These are phyloP conservation scores for Talaromyces adpressus DNA, from an alignment of 495 filamentous ascomycete genomes.

Conservation along the genomic window DNA sequence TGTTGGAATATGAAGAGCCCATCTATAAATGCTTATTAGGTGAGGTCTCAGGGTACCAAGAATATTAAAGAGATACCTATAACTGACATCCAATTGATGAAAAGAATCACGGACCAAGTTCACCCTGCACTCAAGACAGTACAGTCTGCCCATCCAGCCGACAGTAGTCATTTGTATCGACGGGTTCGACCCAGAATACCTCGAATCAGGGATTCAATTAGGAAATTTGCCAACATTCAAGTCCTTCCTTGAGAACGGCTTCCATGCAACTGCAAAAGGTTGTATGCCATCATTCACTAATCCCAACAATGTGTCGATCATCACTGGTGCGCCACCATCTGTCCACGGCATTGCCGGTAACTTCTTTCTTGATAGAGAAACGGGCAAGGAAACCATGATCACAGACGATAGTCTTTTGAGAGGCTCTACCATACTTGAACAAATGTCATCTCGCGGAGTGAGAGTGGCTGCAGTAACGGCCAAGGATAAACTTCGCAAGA, in stretches of 20 bases:
- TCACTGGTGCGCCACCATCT: slow-evolving; percentile 23
- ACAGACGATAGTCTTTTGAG: slow-evolving; percentile 22
- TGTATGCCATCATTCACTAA: slow-evolving; percentile 34
- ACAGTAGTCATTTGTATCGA: slow-evolving; percentile 31
- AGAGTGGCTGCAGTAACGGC: slow-evolving; percentile 31
- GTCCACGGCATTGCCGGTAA: slow-evolving; percentile 30
- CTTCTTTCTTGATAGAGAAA: slow-evolving; percentile 27
- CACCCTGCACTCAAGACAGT: slow-evolving; percentile 16
- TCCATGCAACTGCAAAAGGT: slow-evolving; percentile 23
- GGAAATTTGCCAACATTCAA: slow-evolving; percentile 23
- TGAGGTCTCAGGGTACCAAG: slow-evolving; percentile 5
- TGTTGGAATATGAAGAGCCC: slow-evolving; percentile 18
- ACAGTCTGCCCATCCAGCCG: slow-evolving; percentile 16
- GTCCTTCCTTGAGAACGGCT: slow-evolving; percentile 19
- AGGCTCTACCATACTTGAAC: slow-evolving; percentile 27
- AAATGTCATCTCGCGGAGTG: slow-evolving; percentile 24
- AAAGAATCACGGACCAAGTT: slow-evolving; percentile 15
- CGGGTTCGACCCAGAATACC: slow-evolving; percentile 29
- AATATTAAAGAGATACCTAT: background rate
- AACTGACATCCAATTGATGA: background rate
- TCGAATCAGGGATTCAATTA: slow-evolving; percentile 18
- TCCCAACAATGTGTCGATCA: slow-evolving; percentile 29
- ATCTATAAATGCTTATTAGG: slow-evolving; percentile 17
- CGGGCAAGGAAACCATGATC: slow-evolving; percentile 28
- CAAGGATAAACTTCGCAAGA: slow-evolving; percentile 29